Conservation (phyloP, 805 yeast species). For the Sugiyamaella chiloensis region DNA sequence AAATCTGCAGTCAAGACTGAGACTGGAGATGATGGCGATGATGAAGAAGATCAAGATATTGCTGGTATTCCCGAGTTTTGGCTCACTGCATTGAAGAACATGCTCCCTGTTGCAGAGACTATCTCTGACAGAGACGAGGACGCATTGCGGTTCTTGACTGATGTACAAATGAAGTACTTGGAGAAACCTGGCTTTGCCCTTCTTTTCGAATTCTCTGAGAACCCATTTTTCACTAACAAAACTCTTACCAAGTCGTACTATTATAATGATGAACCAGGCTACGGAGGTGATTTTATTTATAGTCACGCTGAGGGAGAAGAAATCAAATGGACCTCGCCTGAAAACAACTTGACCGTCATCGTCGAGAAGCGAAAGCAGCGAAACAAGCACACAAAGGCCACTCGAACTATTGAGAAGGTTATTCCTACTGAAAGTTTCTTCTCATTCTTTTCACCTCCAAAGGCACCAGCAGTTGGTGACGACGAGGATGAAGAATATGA, state of each 20-base stretch:
- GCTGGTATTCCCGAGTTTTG: slow-evolving; percentile 93
- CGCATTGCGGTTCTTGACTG: slow-evolving; percentile 63
- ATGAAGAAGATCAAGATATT: slow-evolving; percentile 43
- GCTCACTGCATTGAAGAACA: slow-evolving; percentile 91
- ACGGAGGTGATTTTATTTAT: slow-evolving; percentile 93
- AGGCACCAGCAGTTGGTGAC: slow-evolving; percentile 58
- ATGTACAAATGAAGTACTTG: slow-evolving; percentile 76
- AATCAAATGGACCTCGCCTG: slow-evolving; percentile 80
- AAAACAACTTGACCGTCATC: slow-evolving; percentile 74
- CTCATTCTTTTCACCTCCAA: slow-evolving; percentile 93
- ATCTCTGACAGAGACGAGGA: slow-evolving; percentile 89
- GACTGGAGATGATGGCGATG: slow-evolving; percentile 43
- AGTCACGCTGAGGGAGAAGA: slow-evolving; percentile 93
- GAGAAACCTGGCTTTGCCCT: slow-evolving; percentile 83
- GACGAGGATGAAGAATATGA: slow-evolving; percentile 52
- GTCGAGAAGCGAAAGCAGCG: slow-evolving; percentile 96
- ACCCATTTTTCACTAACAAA: slow-evolving; percentile 73
- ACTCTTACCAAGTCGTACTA: slow-evolving; percentile 80
- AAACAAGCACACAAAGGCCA: slow-evolving; percentile 92
- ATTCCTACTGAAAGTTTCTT: slow-evolving; percentile 95
- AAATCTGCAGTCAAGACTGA: slow-evolving; percentile 38
- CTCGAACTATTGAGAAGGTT: slow-evolving; percentile 90
- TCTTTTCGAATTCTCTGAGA: slow-evolving; percentile 72
- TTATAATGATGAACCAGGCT: slow-evolving; percentile 91
- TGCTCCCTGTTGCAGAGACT: slow-evolving; percentile 74